phyloP scores from a whole-genome alignment of 2,329 filamentous ascomycete genomes.

The Aureobasidium sp. region DNA sequence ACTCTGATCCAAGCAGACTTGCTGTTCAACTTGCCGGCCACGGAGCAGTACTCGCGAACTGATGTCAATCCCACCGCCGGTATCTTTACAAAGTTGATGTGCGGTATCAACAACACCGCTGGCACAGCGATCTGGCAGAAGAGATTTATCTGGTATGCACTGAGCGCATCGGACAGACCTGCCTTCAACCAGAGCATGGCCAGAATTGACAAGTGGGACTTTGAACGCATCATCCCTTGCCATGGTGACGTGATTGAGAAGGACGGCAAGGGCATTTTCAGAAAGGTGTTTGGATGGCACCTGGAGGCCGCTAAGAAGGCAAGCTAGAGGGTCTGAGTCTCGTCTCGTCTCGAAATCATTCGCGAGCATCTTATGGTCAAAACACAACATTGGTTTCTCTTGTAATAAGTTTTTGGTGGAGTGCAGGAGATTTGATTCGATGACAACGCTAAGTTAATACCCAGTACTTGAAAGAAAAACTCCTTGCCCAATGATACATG shows the following conservation, averaged over 20 bases:
- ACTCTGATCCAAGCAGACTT: conserved; percentile 86
- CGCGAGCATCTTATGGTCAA: not conserved
- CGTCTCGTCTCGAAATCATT: no score
- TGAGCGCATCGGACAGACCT: conserved; percentile 53
- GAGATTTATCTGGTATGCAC: conserved; percentile 73
- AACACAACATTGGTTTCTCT: not conserved
- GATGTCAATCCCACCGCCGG: conserved; percentile 50
- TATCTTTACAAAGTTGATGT: conserved; percentile 52
- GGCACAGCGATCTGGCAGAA: conserved; percentile 66
- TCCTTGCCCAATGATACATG: not conserved
- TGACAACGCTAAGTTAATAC: not conserved
- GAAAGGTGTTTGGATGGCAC: conserved; percentile 79
- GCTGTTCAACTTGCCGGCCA: conserved; percentile 82
- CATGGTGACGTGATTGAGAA: conserved; percentile 84
- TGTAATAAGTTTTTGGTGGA: not conserved
- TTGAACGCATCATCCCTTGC: conserved; percentile 78
- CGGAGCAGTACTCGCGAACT: conserved; percentile 65
- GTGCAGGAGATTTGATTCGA: not conserved
- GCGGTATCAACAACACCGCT: conserved; percentile 51
- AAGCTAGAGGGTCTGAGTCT: not conserved
- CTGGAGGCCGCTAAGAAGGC: conserved; percentile 43
- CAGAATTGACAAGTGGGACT: conserved; percentile 73
- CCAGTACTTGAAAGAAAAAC: not conserved
- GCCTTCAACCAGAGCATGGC: conserved; percentile 64
- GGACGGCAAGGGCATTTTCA: conserved; percentile 66